Evolutionary conservation across 1,284 basidiomycete genomes (phyloP), one percentile per base, ranked within the genome.

Genomic region (Bjerkandera adusta): DNA sequence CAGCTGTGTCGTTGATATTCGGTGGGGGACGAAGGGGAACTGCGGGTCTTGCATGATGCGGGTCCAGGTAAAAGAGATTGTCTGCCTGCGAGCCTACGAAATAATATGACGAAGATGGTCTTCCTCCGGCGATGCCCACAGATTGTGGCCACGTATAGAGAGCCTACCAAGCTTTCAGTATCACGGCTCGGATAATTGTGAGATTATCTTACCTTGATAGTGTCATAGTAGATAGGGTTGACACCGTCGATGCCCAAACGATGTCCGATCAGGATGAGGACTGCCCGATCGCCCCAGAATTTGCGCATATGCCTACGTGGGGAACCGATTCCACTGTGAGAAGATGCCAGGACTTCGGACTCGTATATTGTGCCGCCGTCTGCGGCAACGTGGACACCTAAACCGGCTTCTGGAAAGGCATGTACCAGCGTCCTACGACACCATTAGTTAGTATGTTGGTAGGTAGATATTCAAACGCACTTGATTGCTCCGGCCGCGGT

Each of bases 401-500:
- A 69, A 0, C 86, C 87, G 26, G 88, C 85, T 41, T 89, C 83
- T 2, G 89, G 85, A 66, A 89, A 97, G 0, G 79, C 76, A 60
- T 86, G 79, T 21, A 90, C 85, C 6, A 97, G 80, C 0, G 83
- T 78, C 65, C 89, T 90, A 52, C 10, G 43, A 37, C 30, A 11
- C 5, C 20, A 35, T 39, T 16, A 15, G 26, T 13, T 20, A 36
- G 13, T n/a, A 37, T 33, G 11, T 13, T 34, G 8, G 22, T 29
- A 37, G 40, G 27, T 32, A 4, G 40, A 34, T 16, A 32, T 12
- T 30, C 41, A 49, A 8, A 68, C 80, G 52, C 61, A 89, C 87
- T 89, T 92, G 70, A 98, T 89, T 12, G 93, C 95, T 27, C 94
- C 94, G 5, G 95, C 93, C 24, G 96, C 96, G 0, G 92, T 96